phyloP scores from a whole-genome alignment of 164 flowering plant species.

The Chimonanthus salicifolius region DNA sequence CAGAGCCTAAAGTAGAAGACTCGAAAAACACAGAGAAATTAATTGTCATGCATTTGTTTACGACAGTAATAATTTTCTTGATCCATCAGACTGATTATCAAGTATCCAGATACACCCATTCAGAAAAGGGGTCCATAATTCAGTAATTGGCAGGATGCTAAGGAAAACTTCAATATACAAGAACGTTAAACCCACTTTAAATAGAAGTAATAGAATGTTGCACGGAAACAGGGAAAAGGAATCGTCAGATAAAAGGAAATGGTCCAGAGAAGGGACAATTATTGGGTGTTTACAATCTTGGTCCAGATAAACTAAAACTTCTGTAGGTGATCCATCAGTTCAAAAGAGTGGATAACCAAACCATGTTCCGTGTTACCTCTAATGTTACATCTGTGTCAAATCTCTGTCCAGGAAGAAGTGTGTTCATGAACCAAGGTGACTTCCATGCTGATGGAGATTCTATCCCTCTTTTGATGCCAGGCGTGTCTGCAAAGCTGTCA shows the following conservation, averaged over 20 bases:
- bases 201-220: too few species aligned
- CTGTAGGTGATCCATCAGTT: background rate
- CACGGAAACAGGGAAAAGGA: background rate
- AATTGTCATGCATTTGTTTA: background rate
- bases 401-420: slow-evolving; percentile 63
- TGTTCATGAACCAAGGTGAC: slow-evolving; percentile 84
- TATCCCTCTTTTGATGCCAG: slow-evolving; percentile 54
- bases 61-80: too few species aligned
- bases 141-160: background rate
- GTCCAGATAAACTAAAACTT: too few species aligned
- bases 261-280: background rate
- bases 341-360: background rate
- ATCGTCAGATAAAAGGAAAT: background rate
- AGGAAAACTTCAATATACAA: background rate
- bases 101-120: background rate
- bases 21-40: background rate
- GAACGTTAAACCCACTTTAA: too few species aligned
- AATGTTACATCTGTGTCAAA: slow-evolving; percentile 68
- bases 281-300: background rate
- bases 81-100: background rate
- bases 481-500: slow-evolving; percentile 68
- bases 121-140: background rate
- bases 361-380: slow-evolving; percentile 46
- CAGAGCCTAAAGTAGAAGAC: too few species aligned
- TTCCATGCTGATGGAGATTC: slow-evolving; percentile 98